Conservation (phyloP, 169 alveolate species). For the Plasmodium cynomolgi region DNA sequence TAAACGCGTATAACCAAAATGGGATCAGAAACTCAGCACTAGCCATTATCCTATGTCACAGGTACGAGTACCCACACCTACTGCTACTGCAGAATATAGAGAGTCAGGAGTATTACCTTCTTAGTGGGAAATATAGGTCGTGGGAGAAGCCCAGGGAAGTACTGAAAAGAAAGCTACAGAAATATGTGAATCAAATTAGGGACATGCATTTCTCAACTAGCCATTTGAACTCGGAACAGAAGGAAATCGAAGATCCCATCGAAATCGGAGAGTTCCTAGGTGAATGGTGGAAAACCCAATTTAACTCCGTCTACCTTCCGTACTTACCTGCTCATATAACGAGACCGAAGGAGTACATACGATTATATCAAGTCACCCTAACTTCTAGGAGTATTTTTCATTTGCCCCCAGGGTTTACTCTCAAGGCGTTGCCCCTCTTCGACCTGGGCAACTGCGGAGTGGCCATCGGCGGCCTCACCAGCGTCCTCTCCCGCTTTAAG, state of each 20-base stretch:
- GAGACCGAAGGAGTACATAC: constrained; percentile 77
- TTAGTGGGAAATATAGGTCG: constrained; percentile 82
- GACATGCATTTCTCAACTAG: constrained; percentile 35
- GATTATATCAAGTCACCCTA: constrained; percentile 49
- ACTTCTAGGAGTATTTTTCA: constrained; percentile 57
- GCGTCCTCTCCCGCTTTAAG: constrained; percentile 53
- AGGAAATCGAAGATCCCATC: constrained; percentile 67
- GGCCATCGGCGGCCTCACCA: constrained; percentile 41
- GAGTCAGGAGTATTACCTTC: constrained; percentile 74
- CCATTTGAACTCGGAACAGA: neutral
- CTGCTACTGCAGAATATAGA: constrained; percentile 66
- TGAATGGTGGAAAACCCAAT: constrained; percentile 83
- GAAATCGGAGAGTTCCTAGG: constrained; percentile 83
- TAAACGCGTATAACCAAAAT: constrained; percentile 77
- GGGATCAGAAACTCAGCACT: constrained; percentile 82
- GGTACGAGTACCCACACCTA: constrained; percentile 80
- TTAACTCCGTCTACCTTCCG: constrained; percentile 78
- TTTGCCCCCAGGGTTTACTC: constrained; percentile 69
- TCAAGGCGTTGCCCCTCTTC: constrained; percentile 59
- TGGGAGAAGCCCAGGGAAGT: constrained; percentile 82
- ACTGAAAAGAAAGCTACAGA: constrained; percentile 76
- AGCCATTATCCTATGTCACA: constrained; percentile 83
- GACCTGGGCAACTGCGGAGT: constrained; percentile 42
- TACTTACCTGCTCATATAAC: constrained; percentile 82
- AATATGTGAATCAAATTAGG: constrained; percentile 71